These are phyloP conservation scores for Blepharisma japonicum DNA, from an alignment of 73 alveolate species.

Conservation along the genomic window DNA sequence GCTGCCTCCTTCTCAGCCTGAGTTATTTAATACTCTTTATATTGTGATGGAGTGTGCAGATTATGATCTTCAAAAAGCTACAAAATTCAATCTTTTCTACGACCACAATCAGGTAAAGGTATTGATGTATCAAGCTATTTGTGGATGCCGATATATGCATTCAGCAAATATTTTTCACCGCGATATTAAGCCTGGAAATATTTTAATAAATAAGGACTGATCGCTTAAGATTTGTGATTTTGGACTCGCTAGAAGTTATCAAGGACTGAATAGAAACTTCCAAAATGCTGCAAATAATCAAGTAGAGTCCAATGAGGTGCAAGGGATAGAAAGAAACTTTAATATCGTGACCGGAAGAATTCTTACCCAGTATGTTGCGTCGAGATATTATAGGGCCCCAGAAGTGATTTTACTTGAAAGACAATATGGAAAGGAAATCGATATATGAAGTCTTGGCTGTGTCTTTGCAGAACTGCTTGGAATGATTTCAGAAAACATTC, in stretches of 20 bases:
- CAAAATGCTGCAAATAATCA: neutral
- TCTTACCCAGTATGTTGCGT: constrained; percentile 93
- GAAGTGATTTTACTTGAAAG: constrained; percentile 93
- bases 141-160: constrained; percentile 84
- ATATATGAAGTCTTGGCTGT: constrained; percentile 97
- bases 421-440: constrained; percentile 93
- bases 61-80: constrained; percentile 69
- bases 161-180: constrained; percentile 87
- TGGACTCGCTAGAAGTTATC: constrained; percentile 77
- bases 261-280: neutral
- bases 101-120: constrained; percentile 63
- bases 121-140: constrained; percentile 76
- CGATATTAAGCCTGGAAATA: constrained; percentile 94
- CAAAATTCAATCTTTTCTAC: constrained; percentile 69
- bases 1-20: constrained; percentile 50
- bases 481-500: constrained; percentile 92
- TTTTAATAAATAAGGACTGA: constrained; percentile 87
- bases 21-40: constrained; percentile 62
- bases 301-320: neutral
- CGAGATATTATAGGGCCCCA: constrained; percentile 98
- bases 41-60: constrained; percentile 75
- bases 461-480: constrained; percentile 91
- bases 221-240: constrained; percentile 89
- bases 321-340: neutral
- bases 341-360: constrained; percentile 38